These are phyloP conservation scores for Trichoderma asperellum DNA, from an alignment of 2,329 filamentous ascomycete species.

Conservation along the genomic window DNA sequence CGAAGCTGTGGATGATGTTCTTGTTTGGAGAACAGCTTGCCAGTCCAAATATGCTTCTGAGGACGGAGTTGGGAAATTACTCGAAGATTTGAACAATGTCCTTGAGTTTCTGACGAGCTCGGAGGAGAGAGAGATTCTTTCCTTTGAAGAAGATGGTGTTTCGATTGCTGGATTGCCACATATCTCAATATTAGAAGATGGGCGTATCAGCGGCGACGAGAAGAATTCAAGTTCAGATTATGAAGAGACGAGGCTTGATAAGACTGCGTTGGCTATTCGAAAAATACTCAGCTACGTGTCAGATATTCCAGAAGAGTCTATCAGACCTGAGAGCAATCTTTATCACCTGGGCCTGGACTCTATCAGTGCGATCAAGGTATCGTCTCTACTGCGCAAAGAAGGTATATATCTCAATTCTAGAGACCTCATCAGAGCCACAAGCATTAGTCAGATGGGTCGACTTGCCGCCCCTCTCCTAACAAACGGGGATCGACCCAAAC, in stretches of 20 bases:
- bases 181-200: slow-evolving; percentile 5
- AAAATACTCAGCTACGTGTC: slow-evolving; percentile 62
- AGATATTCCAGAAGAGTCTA: slow-evolving; percentile 58
- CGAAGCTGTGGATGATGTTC: slow-evolving; percentile 58
- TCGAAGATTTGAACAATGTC: slow-evolving; percentile 63
- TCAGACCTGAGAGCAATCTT: slow-evolving; percentile 66
- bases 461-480: slow-evolving; percentile 25
- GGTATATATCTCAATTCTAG: slow-evolving; percentile 68
- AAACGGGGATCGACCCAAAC: background rate
- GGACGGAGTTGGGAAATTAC: slow-evolving; percentile 52
- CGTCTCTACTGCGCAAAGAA: slow-evolving; percentile 67
- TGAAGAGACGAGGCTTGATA: slow-evolving; percentile 40
- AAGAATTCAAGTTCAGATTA: background rate
- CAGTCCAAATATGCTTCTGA: slow-evolving; percentile 59
- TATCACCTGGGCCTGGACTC: slow-evolving; percentile 90
- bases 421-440: slow-evolving; percentile 69
- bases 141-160: slow-evolving; percentile 55
- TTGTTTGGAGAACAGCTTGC: slow-evolving; percentile 75
- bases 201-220: background rate
- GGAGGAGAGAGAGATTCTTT: slow-evolving; percentile 56
- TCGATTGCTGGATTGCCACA: slow-evolving; percentile 67
- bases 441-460: slow-evolving; percentile 65
- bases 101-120: slow-evolving; percentile 59
- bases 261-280: slow-evolving; percentile 47
- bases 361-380: slow-evolving; percentile 86